Evolutionary conservation across 1,284 basidiomycete genomes (phyloP), one percentile per base, ranked within the genome.

Genomic region (Violaceomyces palustris): DNA sequence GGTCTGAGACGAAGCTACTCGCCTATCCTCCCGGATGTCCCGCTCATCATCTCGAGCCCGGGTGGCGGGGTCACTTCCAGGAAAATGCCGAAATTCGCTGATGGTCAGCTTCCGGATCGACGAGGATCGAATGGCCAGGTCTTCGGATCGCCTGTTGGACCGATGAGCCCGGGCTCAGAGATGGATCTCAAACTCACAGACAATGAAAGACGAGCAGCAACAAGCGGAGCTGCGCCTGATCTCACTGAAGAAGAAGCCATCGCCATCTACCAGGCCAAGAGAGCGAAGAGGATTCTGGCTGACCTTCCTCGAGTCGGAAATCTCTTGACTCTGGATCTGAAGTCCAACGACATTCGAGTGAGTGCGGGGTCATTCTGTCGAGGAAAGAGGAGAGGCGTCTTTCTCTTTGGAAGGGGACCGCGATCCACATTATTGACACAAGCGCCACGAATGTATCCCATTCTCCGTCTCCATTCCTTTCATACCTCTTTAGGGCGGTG

Each of bases 271-370:
- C 54, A 55, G 17, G 61, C 62, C 9, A 65, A 61, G 39, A 50
- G 63, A 9, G 53, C 53, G 7, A 41, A 64, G 37, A 34, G 61
- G 15, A 62, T 71, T 24, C 19, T 63, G 32, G 50, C 92, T 61
- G 81, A 83, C 17, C 75, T 94, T 45, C 88, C 92, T 21, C 77
- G 88, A 32, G 75, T 94, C 10, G 92, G 92, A 3, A 83, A 83
- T 12, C 75, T 98, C 45, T 78, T 86, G 67, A 96, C 90, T 21
- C 77, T 97, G 48, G 93, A 97, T 78, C 76, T 98, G 51, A 85
- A 84, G 73, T 85, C 86, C 9, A 97, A 97, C 74, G 91, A 96
- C 74, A 80, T 97, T 27, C 78, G 85, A 14, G 39, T 37, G 29
- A n/a, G n/a, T n/a, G n/a, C n/a, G n/a, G n/a, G n/a, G n/a, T n/a